Evolutionary conservation across 2,329 filamentous ascomycete genomes (phyloP).

Genomic region (Pseudocercospora musae): DNA sequence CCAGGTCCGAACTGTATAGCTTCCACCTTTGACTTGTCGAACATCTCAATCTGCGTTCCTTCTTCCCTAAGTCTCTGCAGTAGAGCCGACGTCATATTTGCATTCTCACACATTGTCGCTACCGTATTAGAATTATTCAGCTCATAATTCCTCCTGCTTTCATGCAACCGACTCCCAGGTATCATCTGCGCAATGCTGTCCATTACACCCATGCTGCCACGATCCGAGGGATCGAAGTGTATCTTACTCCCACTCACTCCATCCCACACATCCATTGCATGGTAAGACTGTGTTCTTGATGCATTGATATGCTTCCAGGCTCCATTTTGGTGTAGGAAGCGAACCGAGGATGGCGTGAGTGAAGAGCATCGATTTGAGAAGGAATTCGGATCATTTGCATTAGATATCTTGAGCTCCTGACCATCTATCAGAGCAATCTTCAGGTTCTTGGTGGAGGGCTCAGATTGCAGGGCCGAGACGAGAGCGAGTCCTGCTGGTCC

Average conservation of each 20-base stretch:
- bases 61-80: constrained; percentile 53
- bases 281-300: constrained; percentile 77
- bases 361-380: constrained; percentile 97
- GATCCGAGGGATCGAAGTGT: constrained; percentile 58
- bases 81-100: constrained; percentile 79
- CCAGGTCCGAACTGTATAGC: constrained; percentile 71
- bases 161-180: constrained; percentile 28
- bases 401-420: constrained; percentile 72
- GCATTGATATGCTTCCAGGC: constrained; percentile 76
- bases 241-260: constrained; percentile 83
- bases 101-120: constrained; percentile 95
- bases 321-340: constrained; percentile 74
- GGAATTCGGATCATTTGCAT: constrained; percentile 62
- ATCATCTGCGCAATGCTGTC: constrained; percentile 30
- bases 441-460: constrained; percentile 59
- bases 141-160: constrained; percentile 26
- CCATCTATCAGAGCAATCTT: constrained; percentile 87
- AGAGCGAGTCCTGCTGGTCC: constrained; percentile 26
- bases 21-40: constrained; percentile 74
- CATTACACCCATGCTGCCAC: constrained; percentile 21
- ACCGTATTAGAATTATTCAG: constrained; percentile 49
- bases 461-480: constrained; percentile 37
- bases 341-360: constrained; percentile 82
- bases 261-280: constrained; percentile 99
- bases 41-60: constrained; percentile 64